These are phyloP conservation scores for Blastomyces parvus DNA, from an alignment of 2,329 filamentous ascomycete species.

Conservation along the genomic window DNA sequence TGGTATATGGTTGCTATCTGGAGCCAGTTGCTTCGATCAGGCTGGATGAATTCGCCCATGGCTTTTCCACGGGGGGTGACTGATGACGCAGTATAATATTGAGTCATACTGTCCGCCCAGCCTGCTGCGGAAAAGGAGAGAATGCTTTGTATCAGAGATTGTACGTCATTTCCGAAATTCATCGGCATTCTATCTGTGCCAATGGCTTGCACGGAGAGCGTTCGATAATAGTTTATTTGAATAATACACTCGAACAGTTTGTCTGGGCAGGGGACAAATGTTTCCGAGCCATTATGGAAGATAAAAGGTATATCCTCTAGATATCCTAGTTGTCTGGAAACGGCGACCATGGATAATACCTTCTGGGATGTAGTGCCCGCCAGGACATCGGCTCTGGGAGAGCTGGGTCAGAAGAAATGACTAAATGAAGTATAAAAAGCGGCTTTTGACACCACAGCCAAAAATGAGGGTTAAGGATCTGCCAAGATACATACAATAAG, in stretches of 20 bases:
- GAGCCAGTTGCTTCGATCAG: constrained; percentile 13
- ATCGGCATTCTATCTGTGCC: background rate
- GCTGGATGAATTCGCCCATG: constrained; percentile 12
- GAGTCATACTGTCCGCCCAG: constrained; percentile 13
- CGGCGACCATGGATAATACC: constrained; percentile 9
- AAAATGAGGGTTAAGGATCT: background rate
- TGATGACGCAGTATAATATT: constrained; percentile 6
- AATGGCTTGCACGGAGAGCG: constrained; percentile 4
- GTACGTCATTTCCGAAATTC: background rate
- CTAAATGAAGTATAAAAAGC: background rate
- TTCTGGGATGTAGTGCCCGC: constrained; percentile 11
- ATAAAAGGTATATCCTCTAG: constrained; percentile 10
- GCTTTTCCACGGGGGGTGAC: constrained; percentile 2
- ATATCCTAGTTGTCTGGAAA: constrained; percentile 13
- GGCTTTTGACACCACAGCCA: background rate
- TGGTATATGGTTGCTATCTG: constrained; percentile 14
- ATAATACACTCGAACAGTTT: constrained; percentile 15
- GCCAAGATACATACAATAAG: constrained; percentile 13
- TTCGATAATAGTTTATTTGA: constrained; percentile 15
- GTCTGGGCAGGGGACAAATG: constrained; percentile 15
- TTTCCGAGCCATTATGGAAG: constrained; percentile 14
- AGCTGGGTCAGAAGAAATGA: background rate
- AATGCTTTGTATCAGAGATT: constrained; percentile 11
- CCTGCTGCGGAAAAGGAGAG: constrained; percentile 13
- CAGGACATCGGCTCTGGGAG: constrained; percentile 14